Evolutionary conservation across 306 rosid genomes (phyloP).

Genomic region (Glycine latifolia): DNA sequence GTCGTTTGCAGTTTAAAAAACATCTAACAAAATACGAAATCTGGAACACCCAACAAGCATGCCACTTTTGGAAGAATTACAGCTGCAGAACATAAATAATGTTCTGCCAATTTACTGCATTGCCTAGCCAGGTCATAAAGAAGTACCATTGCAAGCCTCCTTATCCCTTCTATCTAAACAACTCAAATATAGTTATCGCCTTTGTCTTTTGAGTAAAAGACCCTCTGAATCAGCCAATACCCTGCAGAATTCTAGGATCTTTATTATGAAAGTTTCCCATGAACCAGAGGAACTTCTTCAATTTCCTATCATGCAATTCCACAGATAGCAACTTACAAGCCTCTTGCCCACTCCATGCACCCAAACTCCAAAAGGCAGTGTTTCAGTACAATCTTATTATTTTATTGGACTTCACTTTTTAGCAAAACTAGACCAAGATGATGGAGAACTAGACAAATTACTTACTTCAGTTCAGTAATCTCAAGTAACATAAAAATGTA

Average conservation of each 20-base stretch:
- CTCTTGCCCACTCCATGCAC: slow-evolving; percentile 27
- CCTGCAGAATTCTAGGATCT: slow-evolving; percentile 12
- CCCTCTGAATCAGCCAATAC: slow-evolving; percentile 30
- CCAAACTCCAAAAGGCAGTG: slow-evolving; percentile 14
- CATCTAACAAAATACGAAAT: slow-evolving; percentile 24
- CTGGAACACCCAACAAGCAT: slow-evolving; percentile 31
- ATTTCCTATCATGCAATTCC: slow-evolving; percentile 32
- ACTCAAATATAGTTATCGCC: background rate
- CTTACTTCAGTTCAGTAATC: slow-evolving; percentile 19
- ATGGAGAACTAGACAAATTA: slow-evolving; percentile 22
- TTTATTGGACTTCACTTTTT: background rate
- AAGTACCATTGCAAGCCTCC: slow-evolving; percentile 22
- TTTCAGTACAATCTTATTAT: slow-evolving; percentile 7
- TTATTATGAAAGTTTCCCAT: slow-evolving; percentile 26
- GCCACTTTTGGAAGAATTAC: slow-evolving; percentile 44
- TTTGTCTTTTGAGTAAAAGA: slow-evolving; percentile 23
- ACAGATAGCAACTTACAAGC: slow-evolving; percentile 31
- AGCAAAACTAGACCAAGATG: slow-evolving; percentile 21
- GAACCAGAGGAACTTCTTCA: slow-evolving; percentile 8
- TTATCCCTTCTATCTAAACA: slow-evolving; percentile 18
- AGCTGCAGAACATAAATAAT: slow-evolving; percentile 22
- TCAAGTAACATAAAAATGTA: slow-evolving; percentile 28
- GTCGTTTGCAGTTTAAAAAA: background rate
- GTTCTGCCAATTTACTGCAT: background rate
- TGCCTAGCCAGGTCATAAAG: slow-evolving; percentile 12